Conservation (phyloP, 2,329 filamentous ascomycete species). For the Emergomyces orientalis region DNA sequence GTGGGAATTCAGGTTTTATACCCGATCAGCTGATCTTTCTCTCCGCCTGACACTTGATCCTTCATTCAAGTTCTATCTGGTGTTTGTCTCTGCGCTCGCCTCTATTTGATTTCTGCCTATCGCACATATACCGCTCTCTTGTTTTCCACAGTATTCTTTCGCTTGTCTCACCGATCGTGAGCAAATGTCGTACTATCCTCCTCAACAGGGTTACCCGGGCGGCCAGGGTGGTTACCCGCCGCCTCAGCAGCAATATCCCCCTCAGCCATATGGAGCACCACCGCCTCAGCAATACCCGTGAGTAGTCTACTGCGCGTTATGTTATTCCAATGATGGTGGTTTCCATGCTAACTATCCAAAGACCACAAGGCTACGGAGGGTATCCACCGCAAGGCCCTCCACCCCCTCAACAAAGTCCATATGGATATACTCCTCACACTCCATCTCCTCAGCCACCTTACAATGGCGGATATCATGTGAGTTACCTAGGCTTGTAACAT, state of each 20-base stretch:
- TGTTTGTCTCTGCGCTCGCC: not conserved
- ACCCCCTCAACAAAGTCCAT: conserved; percentile 28
- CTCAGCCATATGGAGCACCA: conserved; percentile 26
- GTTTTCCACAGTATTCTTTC: not conserved
- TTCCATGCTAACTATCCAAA: not conserved
- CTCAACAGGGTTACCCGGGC: conserved; percentile 45
- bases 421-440: conserved; percentile 32
- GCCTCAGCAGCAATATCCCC: conserved; percentile 38
- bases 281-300: conserved; percentile 35
- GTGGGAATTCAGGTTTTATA: not conserved
- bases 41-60: not conserved
- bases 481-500: conserved; percentile 13
- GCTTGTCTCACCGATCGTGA: conserved; percentile 12
- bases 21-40: conserved; percentile 1
- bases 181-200: conserved; percentile 56
- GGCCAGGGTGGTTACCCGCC: conserved; percentile 43
- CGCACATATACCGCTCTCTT: not conserved
- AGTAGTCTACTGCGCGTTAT: conserved; percentile 16
- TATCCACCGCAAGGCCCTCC: conserved; percentile 24
- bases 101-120: not conserved
- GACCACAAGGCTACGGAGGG: conserved; percentile 12
- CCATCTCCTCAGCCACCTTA: conserved; percentile 35
- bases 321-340: not conserved
- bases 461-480: conserved; percentile 30
- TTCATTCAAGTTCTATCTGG: not conserved